Base-by-base conservation (phyloP, 371 early-diverging fungal genomes). In the Mortierella sp. region DNA sequence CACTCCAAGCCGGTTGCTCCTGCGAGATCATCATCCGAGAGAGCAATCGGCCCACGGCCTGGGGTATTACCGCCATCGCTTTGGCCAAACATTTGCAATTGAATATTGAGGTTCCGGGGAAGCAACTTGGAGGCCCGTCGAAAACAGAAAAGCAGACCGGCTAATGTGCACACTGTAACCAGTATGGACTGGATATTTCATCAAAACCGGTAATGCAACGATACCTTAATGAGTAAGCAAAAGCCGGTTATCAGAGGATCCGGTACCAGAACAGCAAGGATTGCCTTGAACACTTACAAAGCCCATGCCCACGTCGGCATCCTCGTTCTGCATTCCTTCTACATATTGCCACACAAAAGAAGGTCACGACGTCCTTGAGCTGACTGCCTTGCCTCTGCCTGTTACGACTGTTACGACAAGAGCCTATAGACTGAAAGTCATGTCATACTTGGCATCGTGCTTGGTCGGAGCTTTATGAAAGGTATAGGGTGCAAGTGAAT, bases 41-140 rank as follows among this genome's bases (percentile, higher is more conserved):
- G 47, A 7, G 76, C 76, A 47, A 76, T 76, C 1, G 76, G 76
- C 19, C 76, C 76, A n/a, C 74, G 65, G 42, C 57, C 45, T n/a
- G 23, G 31, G 16, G 1, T 38, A 30, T 52, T 50, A 19, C 21
- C 21, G 42, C n/a, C 26, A 24, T 23, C 62, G 48, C 30, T 42
- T 43, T 67, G 54, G 7, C 52, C 55, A 58, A 76, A 76, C 52
- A 64, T 65, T 24, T 76, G 65, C 1, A 76, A 42, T 16, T 60
- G 76, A 31, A 76, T 76, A 24, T 52, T 69, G 54, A 76, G 54
- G 48, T 31, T 68, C 27, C 70, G 56, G 7, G 76, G 76, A 10
- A 76, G 45, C 4, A 76, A 51, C 24, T 31, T 58, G 3, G 70
- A 76, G 21, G 76, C 76, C 8, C 63, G 66, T 19, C 76, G 70